Conservation (phyloP, 768 basidiomycete genomes). For the Coprinopsis strossmayeri region DNA sequence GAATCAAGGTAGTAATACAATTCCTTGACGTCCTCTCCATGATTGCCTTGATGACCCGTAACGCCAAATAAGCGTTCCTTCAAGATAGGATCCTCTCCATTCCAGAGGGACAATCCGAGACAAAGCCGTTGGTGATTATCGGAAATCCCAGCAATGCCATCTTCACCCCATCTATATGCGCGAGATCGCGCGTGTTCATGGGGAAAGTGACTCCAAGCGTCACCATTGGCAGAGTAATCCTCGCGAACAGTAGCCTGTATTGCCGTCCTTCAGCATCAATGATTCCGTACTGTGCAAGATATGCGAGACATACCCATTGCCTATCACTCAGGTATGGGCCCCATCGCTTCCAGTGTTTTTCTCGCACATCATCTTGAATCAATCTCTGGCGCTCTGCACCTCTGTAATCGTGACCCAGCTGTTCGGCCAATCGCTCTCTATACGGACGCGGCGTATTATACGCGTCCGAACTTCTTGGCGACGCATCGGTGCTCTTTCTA, state of each 20-base stretch:
- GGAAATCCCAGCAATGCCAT: constrained; percentile 94
- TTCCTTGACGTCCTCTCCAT: constrained; percentile 99
- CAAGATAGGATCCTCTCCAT: constrained; percentile 87
- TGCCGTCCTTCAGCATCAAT: constrained; percentile 12
- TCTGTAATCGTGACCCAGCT: constrained; percentile 65
- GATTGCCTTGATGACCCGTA: constrained; percentile 96
- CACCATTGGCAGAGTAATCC: constrained; percentile 95
- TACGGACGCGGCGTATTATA: constrained; percentile 28
- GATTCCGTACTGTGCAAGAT: constrained; percentile 1
- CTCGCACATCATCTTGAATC: constrained; percentile 71
- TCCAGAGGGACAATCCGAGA: constrained; percentile 90
- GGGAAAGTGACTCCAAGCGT: constrained; percentile 94
- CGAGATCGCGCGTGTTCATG: constrained; percentile 91
- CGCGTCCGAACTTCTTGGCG: constrained; percentile 8
- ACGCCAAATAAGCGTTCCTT: constrained; percentile 97
- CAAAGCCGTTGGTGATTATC: constrained; percentile 96
- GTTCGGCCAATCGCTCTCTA: constrained; percentile 58
- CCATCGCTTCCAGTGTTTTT: constrained; percentile 97
- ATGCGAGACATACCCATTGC: constrained; percentile 76
- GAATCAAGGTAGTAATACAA: constrained; percentile 98
- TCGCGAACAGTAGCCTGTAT: constrained; percentile 92
- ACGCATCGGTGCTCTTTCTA: constrained; percentile 21
- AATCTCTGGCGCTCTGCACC: constrained; percentile 82
- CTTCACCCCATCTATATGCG: constrained; percentile 98
- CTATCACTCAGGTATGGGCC: constrained; percentile 96